Evolutionary conservation across 768 basidiomycete species (phyloP).

Genomic region (Boletus rubescentipes): DNA sequence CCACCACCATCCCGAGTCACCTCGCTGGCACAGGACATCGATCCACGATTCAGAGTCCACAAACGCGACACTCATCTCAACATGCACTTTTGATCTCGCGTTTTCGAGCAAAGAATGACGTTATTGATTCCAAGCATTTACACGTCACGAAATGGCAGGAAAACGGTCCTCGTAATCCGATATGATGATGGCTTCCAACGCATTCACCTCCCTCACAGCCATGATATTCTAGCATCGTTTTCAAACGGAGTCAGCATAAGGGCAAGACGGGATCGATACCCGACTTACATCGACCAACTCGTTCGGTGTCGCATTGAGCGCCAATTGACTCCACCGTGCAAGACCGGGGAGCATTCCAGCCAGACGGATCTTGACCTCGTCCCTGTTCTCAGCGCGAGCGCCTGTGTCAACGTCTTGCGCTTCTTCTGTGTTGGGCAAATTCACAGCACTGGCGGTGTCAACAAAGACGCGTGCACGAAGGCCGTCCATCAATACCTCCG

Average conservation of each 20-base stretch:
- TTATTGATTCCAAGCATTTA: not conserved
- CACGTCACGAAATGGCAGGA: constrained; percentile 15
- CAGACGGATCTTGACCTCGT: constrained; percentile 58
- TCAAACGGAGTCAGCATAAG: constrained; percentile 3
- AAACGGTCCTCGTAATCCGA: constrained; percentile 60
- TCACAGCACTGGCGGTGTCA: constrained; percentile 22
- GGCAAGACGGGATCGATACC: not conserved
- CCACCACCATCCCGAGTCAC: too few relatives aligned
- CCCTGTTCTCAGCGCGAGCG: constrained; percentile 5
- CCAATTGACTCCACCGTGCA: constrained; percentile 72
- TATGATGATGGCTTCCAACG: constrained; percentile 72
- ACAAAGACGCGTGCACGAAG: constrained; percentile 67
- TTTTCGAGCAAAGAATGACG: not conserved
- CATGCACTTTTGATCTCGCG: too few relatives aligned
- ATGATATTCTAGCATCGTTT: constrained; percentile 49
- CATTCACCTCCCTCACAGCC: constrained; percentile 60
- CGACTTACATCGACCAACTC: constrained; percentile 78
- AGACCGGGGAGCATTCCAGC: constrained; percentile 81
- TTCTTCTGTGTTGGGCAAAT: constrained; percentile 5
- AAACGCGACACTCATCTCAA: too few relatives aligned
- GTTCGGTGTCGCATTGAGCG: constrained; percentile 69
- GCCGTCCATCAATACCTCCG: constrained; percentile 57
- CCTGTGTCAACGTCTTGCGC: constrained; percentile 20
- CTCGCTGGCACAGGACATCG: too few relatives aligned
- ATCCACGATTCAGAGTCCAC: too few relatives aligned